phyloP scores from a whole-genome alignment of 768 basidiomycete genomes.

The Rhizopogon vinicolor region DNA sequence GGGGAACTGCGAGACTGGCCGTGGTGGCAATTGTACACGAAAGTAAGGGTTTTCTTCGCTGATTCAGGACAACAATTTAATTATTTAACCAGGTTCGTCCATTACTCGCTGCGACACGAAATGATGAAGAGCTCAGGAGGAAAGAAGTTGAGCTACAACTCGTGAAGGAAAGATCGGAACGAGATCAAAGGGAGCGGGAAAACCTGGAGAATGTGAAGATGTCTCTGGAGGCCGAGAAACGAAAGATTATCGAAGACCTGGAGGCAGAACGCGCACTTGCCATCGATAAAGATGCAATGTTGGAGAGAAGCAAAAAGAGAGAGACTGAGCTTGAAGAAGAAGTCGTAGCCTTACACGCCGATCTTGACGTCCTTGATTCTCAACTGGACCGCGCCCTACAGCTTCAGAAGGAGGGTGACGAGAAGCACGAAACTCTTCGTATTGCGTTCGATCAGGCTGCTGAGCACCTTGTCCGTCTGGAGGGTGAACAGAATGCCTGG shows the following conservation, averaged over 20 bases:
- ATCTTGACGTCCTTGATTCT: slow-evolving; percentile 79
- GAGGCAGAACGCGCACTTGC: slow-evolving; percentile 77
- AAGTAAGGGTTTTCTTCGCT: slow-evolving; percentile 39
- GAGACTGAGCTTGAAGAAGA: slow-evolving; percentile 87
- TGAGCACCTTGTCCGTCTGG: slow-evolving; percentile 79
- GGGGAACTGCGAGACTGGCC: slow-evolving; percentile 92
- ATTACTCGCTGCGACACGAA: slow-evolving; percentile 84
- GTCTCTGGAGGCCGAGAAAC: slow-evolving; percentile 79
- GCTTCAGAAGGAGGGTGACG: slow-evolving; percentile 75
- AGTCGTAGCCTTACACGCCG: slow-evolving; percentile 69
- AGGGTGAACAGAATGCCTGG: slow-evolving; percentile 72
- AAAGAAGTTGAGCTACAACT: slow-evolving; percentile 83
- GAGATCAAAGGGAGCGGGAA: slow-evolving; percentile 78
- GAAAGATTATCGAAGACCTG: slow-evolving; percentile 74
- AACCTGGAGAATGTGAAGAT: slow-evolving; percentile 77
- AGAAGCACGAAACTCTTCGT: slow-evolving; percentile 67
- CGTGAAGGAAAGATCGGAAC: slow-evolving; percentile 80
- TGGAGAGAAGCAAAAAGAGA: slow-evolving; percentile 82
- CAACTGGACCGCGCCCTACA: slow-evolving; percentile 79
- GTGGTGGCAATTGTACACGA: slow-evolving; percentile 98
- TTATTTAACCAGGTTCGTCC: slow-evolving; percentile 69
- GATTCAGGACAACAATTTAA: slow-evolving; percentile 8
- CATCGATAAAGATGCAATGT: slow-evolving; percentile 76
- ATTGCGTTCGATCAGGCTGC: slow-evolving; percentile 80
- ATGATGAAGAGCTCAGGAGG: slow-evolving; percentile 85